phyloP scores from a whole-genome alignment of 2,329 filamentous ascomycete genomes.

The Septoria petroselini region DNA sequence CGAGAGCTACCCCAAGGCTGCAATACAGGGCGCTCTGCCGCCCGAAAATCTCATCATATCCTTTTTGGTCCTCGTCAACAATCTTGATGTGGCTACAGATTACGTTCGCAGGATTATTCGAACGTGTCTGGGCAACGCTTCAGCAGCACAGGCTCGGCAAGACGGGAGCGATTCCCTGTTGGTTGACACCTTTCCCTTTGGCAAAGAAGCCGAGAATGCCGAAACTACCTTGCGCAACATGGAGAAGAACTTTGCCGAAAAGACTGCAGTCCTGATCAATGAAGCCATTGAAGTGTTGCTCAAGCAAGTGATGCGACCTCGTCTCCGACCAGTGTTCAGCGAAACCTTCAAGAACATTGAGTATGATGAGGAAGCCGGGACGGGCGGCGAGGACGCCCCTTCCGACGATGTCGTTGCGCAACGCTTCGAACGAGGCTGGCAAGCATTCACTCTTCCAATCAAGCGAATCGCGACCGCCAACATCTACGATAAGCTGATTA shows the following conservation, averaged over 20 bases:
- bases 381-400: constrained; percentile 45
- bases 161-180: constrained; percentile 26
- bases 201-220: constrained; percentile 69
- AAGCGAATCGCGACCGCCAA: constrained; percentile 76
- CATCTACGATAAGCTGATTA: constrained; percentile 73
- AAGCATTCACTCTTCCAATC: constrained; percentile 78
- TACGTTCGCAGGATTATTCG: constrained; percentile 85
- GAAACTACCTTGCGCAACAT: constrained; percentile 65
- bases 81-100: constrained; percentile 85
- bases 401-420: constrained; percentile 64
- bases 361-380: constrained; percentile 63
- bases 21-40: constrained; percentile 74
- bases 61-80: constrained; percentile 93
- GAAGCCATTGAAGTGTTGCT: constrained; percentile 86
- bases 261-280: constrained; percentile 74
- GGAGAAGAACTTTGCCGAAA: constrained; percentile 68
- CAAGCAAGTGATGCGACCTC: constrained; percentile 78
- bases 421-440: constrained; percentile 83
- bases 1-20: constrained; percentile 81
- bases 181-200: constrained; percentile 71
- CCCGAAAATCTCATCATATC: constrained; percentile 84
- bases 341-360: constrained; percentile 91
- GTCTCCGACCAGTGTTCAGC: constrained; percentile 76
- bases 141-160: constrained; percentile 9
- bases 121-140: constrained; percentile 53